phyloP scores from a whole-genome alignment of 169 alveolate genomes.

The Toxoplasma gondii region DNA sequence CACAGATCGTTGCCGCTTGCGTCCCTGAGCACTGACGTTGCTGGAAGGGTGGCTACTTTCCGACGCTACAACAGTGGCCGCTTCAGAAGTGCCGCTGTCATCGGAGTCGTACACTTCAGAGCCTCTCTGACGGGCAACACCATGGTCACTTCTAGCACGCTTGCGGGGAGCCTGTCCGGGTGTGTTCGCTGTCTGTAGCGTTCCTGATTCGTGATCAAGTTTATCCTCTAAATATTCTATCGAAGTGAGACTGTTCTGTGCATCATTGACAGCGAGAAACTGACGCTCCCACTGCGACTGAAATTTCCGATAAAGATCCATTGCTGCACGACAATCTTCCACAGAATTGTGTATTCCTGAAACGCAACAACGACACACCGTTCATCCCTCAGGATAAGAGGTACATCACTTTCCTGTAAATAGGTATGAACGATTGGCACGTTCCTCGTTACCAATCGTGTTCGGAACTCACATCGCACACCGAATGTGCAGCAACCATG shows the following conservation, averaged over 20 bases:
- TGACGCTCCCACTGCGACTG: constrained; percentile 17
- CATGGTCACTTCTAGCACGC: neutral
- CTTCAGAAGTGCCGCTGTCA: neutral
- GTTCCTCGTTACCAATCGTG: too few relatives aligned
- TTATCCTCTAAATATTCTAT: neutral
- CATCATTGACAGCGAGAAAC: neutral
- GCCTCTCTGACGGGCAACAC: neutral
- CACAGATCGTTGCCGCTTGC: neutral
- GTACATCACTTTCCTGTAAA: too few relatives aligned
- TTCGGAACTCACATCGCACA: too few relatives aligned
- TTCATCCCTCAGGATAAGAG: neutral
- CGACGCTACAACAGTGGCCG: neutral
- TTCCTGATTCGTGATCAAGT: neutral
- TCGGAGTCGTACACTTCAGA: neutral
- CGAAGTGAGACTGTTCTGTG: neutral
- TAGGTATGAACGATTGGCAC: too few relatives aligned
- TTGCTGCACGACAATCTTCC: constrained; percentile 33
- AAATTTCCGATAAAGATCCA: neutral
- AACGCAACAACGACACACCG: neutral
- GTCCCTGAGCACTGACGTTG: neutral
- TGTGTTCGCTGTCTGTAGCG: neutral
- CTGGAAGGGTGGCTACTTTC: neutral
- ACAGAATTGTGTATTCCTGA: constrained; percentile 19
- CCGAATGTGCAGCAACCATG: too few relatives aligned
- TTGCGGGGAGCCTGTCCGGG: neutral